Base-by-base conservation (phyloP, 108 stramenopile genomes). In the Seminavis robusta region DNA sequence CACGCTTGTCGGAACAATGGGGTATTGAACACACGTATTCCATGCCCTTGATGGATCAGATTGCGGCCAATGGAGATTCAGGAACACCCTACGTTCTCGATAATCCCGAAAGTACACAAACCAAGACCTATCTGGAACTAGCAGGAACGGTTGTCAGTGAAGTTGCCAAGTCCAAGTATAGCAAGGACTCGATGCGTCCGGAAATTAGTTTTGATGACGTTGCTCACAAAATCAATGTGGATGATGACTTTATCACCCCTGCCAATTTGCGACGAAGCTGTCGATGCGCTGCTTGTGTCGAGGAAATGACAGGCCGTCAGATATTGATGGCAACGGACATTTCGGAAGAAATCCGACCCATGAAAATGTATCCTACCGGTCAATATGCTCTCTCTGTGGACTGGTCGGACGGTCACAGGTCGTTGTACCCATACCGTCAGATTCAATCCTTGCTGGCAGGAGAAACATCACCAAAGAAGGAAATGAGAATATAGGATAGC, bases 341-440 rank as follows among this genome's bases (percentile, higher is more conserved):
- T 42, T 39, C 84, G n/a, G 86, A 86, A 10, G 44, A 55, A 1
- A 59, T 94, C 43, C 54, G 56, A 55, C 92, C 92, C 1, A 28
- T 77, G 34, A 62, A 49, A 3, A 80, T 90, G 82, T 29, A 44
- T 24, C 77, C 84, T 13, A 84, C 81, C 2, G 94, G 94, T 41
- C 89, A 92, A 45, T 95, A 95, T 76, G 94, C 90, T n/a, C 56
- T 87, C 40, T 79, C 80, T 21, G 80, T 95, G 1, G 84, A 92
- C 61, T 95, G 94, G 94, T 81, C 79, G 9, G 94, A 95, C 66
- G 94, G 90, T 5, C 94, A 95, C 66, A 59, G 69, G 28, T 90
- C 88, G 11, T 65, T 94, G 11, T 94, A 88, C 64, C 93, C 93
- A 0, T 90, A 88, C 57, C 68, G 80, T 27, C 83, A 87, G 54